These are phyloP conservation scores for Psidium guajava DNA, from an alignment of 345 rosid genomes.

Conservation along the genomic window DNA sequence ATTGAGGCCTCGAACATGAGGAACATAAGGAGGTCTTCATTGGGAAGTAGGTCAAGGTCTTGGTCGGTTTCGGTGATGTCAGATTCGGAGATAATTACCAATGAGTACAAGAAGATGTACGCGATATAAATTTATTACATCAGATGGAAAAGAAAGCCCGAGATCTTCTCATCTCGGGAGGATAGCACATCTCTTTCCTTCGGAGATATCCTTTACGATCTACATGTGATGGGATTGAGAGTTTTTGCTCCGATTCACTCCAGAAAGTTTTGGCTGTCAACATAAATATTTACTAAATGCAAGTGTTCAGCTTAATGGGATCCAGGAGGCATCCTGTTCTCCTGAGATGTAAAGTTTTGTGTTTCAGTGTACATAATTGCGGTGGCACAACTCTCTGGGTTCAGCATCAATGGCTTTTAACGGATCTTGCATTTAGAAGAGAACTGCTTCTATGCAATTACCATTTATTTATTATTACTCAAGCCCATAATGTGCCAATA, in stretches of 20 bases:
- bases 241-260: not conserved
- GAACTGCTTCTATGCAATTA: not conserved
- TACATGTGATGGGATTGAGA: not conserved
- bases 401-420: not conserved
- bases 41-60: conserved; percentile 55
- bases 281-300: not conserved
- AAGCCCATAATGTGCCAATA: not conserved
- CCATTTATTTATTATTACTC: not conserved
- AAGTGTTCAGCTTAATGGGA: not conserved
- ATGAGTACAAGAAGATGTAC: conserved; percentile 67
- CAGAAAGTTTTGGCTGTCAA: not conserved
- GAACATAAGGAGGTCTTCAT: conserved; percentile 45
- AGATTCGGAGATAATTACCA: conserved; percentile 50
- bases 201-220: not conserved
- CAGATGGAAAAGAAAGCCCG: not conserved
- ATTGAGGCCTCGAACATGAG: conserved; percentile 70
- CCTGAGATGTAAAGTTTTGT: not conserved
- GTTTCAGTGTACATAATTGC: not conserved
- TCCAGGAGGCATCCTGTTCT: not conserved
- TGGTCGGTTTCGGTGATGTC: conserved; percentile 45
- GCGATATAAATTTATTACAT: conserved; percentile 29
- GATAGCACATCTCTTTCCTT: not conserved
- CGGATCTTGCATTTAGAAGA: not conserved
- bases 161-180: not conserved
- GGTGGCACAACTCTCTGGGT: not conserved